Evolutionary conservation across 148 eudicot genomes (phyloP).

Genomic region (Persicaria tinctoria): DNA sequence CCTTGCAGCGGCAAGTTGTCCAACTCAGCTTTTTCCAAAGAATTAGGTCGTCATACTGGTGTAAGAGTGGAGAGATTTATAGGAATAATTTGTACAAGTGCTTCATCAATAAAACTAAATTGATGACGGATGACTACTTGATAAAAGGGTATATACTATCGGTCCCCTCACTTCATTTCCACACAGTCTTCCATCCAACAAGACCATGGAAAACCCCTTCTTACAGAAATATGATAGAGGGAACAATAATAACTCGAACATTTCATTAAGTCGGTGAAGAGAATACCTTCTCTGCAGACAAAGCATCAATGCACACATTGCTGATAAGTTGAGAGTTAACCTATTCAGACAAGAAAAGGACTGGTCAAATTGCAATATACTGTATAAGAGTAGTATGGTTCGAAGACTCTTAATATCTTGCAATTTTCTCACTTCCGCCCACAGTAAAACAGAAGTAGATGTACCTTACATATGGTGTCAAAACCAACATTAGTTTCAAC

Average conservation of each 20-base stretch:
- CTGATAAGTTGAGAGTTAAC: slow-evolving; percentile 98
- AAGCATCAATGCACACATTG: slow-evolving; percentile 97
- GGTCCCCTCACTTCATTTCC: neutral
- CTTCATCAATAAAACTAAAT: too few species aligned
- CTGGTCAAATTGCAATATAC: neutral
- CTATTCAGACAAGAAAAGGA: slow-evolving; percentile 25
- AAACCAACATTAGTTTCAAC: slow-evolving; percentile 50
- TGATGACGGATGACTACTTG: too few species aligned
- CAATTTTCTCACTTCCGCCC: neutral
- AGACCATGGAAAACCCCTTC: neutral
- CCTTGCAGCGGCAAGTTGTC: neutral
- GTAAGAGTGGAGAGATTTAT: neutral
- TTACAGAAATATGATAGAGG: neutral
- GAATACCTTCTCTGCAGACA: slow-evolving; percentile 94
- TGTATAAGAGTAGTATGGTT: neutral
- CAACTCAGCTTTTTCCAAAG: neutral
- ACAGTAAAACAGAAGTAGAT: neutral
- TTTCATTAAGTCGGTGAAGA: neutral
- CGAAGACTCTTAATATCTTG: neutral
- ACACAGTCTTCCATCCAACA: neutral
- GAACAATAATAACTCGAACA: neutral
- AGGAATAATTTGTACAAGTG: too few species aligned
- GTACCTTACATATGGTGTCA: slow-evolving; percentile 83
- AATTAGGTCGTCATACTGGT: neutral
- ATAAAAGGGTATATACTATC: neutral